phyloP scores from a whole-genome alignment of 148 eudicot species.

The Tetragonia tetragonoides region DNA sequence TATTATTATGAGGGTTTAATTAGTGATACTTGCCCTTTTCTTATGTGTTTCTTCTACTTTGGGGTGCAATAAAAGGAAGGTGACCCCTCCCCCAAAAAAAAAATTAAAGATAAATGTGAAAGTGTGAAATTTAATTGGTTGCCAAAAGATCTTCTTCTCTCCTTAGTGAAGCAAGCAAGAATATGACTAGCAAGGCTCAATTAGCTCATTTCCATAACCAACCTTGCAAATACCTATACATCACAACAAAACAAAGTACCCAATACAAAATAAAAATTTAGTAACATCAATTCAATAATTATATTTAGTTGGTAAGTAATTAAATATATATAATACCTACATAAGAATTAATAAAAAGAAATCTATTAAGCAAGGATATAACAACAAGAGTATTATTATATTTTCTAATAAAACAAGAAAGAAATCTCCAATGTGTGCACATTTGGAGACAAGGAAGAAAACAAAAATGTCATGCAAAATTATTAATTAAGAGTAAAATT shows the following conservation, averaged over 20 bases:
- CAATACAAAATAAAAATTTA: background rate
- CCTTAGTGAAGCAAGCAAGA: slow-evolving; percentile 10
- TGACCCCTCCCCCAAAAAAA: background rate
- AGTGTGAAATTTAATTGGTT: slow-evolving; percentile 13
- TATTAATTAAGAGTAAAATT: background rate
- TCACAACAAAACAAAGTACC: background rate
- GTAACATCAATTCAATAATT: background rate
- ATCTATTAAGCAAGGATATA: no score
- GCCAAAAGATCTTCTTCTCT: slow-evolving; percentile 2
- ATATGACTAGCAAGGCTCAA: background rate
- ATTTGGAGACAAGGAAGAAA: background rate
- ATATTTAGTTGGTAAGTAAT: background rate
- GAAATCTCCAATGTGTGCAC: background rate
- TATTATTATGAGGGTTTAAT: background rate
- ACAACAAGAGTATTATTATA: background rate
- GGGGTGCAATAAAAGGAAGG: background rate
- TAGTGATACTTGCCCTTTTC: background rate
- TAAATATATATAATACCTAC: no score
- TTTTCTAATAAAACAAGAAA: background rate
- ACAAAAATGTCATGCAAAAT: background rate
- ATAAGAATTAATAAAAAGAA: no score
- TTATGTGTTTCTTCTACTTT: background rate
- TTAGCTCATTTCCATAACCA: background rate
- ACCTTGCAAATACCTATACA: background rate
- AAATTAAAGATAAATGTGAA: background rate